Evolutionary conservation across 495 filamentous ascomycete species (phyloP).

Genomic region (Umbilicaria muhlenbergii): DNA sequence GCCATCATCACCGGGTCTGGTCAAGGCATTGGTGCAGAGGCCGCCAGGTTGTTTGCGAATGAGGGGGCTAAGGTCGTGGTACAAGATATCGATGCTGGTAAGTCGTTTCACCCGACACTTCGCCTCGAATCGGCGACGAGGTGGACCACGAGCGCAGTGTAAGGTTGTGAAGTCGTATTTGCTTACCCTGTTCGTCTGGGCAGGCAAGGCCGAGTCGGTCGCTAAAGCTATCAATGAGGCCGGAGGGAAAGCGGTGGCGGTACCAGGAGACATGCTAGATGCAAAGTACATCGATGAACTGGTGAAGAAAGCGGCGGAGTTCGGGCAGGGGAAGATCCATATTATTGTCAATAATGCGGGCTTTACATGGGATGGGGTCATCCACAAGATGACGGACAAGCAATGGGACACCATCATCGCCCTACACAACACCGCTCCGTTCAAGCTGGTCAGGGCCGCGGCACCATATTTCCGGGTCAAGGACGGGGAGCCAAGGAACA

Average conservation of each 20-base stretch:
- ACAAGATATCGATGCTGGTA: constrained; percentile 64
- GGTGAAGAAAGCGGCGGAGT: constrained; percentile 58
- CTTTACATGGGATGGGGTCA: constrained; percentile 80
- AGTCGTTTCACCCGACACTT: constrained; percentile 3
- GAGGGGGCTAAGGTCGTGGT: constrained; percentile 75
- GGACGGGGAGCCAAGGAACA: constrained; percentile 59
- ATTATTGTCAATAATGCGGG: constrained; percentile 82
- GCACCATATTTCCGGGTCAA: constrained; percentile 77
- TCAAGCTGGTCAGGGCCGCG: constrained; percentile 63
- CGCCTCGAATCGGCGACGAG: too few species aligned
- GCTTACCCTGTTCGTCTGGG: neutral
- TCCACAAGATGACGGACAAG: constrained; percentile 85
- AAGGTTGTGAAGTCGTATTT: too few species aligned
- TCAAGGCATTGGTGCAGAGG: constrained; percentile 82
- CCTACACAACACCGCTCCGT: constrained; percentile 68
- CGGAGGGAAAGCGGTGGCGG: constrained; percentile 48
- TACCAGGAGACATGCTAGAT: constrained; percentile 59
- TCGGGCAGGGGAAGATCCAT: constrained; percentile 75
- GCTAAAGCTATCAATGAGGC: constrained; percentile 46
- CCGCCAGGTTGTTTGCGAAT: constrained; percentile 65
- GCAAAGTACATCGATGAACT: constrained; percentile 48
- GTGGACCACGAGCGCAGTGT: too few species aligned
- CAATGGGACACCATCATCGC: constrained; percentile 80
- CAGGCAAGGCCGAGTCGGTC: constrained; percentile 47
- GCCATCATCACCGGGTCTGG: constrained; percentile 77